Evolutionary conservation across 768 basidiomycete genomes (phyloP).

Genomic region (Tylopilus rubrobrunneus): DNA sequence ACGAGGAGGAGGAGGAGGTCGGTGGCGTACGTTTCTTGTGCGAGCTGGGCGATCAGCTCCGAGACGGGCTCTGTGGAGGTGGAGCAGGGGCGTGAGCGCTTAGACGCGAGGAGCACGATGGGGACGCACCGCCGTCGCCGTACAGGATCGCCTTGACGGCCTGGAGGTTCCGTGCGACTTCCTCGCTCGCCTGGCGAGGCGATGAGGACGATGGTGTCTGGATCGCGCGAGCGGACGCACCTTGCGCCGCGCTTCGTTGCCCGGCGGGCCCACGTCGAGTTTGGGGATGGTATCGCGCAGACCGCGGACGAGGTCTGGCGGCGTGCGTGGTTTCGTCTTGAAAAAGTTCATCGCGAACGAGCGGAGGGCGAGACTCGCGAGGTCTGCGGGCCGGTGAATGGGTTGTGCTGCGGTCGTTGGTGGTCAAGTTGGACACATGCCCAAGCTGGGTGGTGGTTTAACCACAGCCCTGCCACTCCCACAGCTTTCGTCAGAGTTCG

Average conservation of each 20-base stretch:
- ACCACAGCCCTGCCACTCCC: constrained; percentile 8
- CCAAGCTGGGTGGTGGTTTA: neutral
- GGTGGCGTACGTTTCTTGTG: constrained; percentile 92
- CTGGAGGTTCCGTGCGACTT: constrained; percentile 83
- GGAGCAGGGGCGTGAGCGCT: neutral
- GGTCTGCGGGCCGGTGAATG: no score
- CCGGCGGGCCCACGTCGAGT: constrained; percentile 70
- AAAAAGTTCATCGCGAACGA: constrained; percentile 85
- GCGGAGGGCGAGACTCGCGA: neutral
- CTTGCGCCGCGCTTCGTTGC: constrained; percentile 76
- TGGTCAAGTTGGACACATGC: constrained; percentile 13
- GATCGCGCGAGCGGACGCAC: constrained; percentile 37
- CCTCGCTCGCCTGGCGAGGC: constrained; percentile 70
- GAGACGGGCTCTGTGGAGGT: constrained; percentile 81
- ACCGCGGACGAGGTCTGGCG: constrained; percentile 81
- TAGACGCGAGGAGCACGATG: neutral
- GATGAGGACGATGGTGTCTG: neutral
- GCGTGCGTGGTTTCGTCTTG: constrained; percentile 85
- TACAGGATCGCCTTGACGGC: constrained; percentile 86
- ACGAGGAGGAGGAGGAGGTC: constrained; percentile 83
- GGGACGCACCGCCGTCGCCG: constrained; percentile 75
- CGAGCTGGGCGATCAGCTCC: constrained; percentile 89
- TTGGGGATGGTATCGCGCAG: constrained; percentile 75
- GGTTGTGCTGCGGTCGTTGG: no score
- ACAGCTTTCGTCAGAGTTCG: neutral